phyloP scores from a whole-genome alignment of 75 land plant species.

The Pinus taeda region DNA sequence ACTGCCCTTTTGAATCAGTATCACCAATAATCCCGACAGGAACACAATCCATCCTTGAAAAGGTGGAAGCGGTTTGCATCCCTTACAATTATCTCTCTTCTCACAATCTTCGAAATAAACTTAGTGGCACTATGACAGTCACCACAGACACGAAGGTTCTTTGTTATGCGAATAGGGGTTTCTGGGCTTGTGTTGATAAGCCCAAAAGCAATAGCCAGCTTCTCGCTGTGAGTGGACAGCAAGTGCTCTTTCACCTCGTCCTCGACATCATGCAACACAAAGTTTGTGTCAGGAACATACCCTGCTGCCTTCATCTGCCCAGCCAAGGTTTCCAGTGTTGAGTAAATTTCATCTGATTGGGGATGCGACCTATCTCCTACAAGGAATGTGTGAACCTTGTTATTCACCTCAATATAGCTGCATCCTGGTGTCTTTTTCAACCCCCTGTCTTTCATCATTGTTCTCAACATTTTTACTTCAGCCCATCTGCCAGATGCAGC shows the following conservation, averaged over 20 bases:
- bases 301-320: constrained; percentile 10
- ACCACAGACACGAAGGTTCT: constrained; percentile 14
- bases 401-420: constrained; percentile 17
- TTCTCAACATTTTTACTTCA: constrained; percentile 10
- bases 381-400: constrained; percentile 6
- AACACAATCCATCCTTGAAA: constrained; percentile 29
- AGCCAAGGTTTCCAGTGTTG: constrained; percentile 13
- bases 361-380: constrained; percentile 10
- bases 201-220: constrained; percentile 37
- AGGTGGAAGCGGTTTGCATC: constrained; percentile 23
- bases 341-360: constrained; percentile 1
- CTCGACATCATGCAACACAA: constrained; percentile 10
- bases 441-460: constrained; percentile 19
- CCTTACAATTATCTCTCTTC: constrained; percentile 17
- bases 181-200: constrained; percentile 25
- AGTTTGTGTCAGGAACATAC: background rate
- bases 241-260: constrained; percentile 10
- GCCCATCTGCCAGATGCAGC: constrained; percentile 22
- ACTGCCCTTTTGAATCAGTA: background rate
- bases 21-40: constrained; percentile 17
- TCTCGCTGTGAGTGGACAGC: constrained; percentile 22
- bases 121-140: constrained; percentile 19
- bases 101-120: constrained; percentile 16
- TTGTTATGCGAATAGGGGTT: constrained; percentile 13
- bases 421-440: constrained; percentile 9